These are phyloP conservation scores for Yamadazyma diddensiae DNA, from an alignment of 1,139 yeast species.

Conservation along the genomic window DNA sequence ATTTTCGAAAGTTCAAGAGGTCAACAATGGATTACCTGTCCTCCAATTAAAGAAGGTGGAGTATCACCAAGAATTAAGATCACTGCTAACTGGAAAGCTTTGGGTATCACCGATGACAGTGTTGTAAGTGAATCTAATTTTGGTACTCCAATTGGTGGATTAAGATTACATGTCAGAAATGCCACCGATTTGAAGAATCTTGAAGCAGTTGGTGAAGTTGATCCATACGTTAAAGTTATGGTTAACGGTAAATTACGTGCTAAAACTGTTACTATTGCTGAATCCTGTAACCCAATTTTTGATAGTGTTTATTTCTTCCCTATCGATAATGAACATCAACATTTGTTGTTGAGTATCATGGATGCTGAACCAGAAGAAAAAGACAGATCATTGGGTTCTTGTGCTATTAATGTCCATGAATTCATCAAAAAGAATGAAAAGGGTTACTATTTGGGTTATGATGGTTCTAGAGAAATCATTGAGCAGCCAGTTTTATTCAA, in stretches of 20 bases:
- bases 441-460: conserved; percentile 49
- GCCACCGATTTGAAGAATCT: conserved; percentile 57
- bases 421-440: conserved; percentile 46
- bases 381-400: conserved; percentile 63
- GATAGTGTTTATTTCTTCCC: conserved; percentile 62
- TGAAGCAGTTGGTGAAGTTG: conserved; percentile 66
- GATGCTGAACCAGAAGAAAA: conserved; percentile 64
- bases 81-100: conserved; percentile 69
- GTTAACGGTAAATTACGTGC: conserved; percentile 58
- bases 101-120: conserved; percentile 50
- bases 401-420: conserved; percentile 49
- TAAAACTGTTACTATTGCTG: conserved; percentile 54
- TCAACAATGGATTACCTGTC: conserved; percentile 48
- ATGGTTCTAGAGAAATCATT: conserved; percentile 45
- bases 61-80: conserved; percentile 51
- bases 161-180: conserved; percentile 55
- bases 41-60: conserved; percentile 29
- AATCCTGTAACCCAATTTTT: conserved; percentile 54
- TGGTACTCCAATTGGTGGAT: conserved; percentile 63
- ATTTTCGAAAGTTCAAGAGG: conserved; percentile 53
- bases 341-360: conserved; percentile 53
- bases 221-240: conserved; percentile 64
- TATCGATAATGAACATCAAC: conserved; percentile 59
- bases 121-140: conserved; percentile 38
- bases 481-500: conserved; percentile 47